Base-by-base conservation (phyloP, 352 stramenopile species). In the Phytophthora pisi region DNA sequence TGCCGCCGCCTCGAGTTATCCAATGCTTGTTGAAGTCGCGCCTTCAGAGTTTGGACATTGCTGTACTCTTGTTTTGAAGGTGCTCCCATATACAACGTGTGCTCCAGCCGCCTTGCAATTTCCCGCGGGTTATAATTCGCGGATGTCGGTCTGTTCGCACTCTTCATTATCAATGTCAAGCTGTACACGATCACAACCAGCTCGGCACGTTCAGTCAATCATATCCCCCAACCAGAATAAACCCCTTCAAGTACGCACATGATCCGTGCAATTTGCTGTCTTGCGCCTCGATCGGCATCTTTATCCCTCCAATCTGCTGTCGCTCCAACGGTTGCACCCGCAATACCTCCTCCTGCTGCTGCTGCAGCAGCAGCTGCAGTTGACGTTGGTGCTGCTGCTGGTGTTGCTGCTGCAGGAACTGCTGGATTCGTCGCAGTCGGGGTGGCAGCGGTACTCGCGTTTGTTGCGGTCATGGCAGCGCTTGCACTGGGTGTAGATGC, bases 91-190 rank as follows among this genome's bases (percentile, higher is more conserved):
- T 96, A 96, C 18, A 96, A 58, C 16, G 86, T 95, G 60, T 96
- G 87, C 58, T 96, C 89, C 11, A 96, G 61, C 45, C 89, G 75
- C 28, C 89, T 77, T 7, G 89, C 89, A 34, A 96, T 96, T 61
- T 96, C 89, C 53, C 88, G 78, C 5, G 88, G 89, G 63, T 96
- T 96, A 66, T 96, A 96, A 57, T 96, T 95, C n/a, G 84, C 86
- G 1, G 86, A 92, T 30, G 79, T 82, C n/a, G 89, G 89, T 11
- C 88, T 78, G 61, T 96, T 97, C 7, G 90, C 84, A 61, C 88
- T 96, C 72, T 95, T 96, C 85, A 95, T 96, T 20, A 96, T 96
- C 54, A 96, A 71, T 28, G 85, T 96, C 76, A 96, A 82, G 16
- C 88, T 96, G 52, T 45, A 61, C 57, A 64, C 51, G 30, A 51